phyloP scores from a whole-genome alignment of 2,329 filamentous ascomycete species.

The Hymenoscyphus occultus region DNA sequence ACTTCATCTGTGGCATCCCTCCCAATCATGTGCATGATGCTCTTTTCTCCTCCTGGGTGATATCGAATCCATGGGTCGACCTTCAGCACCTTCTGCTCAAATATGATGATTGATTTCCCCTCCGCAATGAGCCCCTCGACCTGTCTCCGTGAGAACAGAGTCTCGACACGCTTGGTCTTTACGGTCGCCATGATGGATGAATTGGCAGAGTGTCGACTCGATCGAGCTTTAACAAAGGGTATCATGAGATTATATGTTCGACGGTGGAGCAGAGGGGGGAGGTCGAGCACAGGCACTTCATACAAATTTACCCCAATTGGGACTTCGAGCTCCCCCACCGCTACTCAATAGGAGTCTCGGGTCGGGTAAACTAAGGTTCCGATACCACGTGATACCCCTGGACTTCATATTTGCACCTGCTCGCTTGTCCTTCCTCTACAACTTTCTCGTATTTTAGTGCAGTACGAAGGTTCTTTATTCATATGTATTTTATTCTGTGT shows the following conservation, averaged over 20 bases:
- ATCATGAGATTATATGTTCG: background rate
- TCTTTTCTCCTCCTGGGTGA: constrained; percentile 88
- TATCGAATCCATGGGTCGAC: constrained; percentile 85
- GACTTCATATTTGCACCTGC: too few species aligned
- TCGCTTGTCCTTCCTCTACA: too few species aligned
- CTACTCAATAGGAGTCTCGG: background rate
- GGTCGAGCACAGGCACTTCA: background rate
- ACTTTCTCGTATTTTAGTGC: too few species aligned
- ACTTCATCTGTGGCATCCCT: constrained; percentile 94
- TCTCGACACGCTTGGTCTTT: constrained; percentile 21
- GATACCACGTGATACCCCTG: too few species aligned
- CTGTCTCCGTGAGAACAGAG: constrained; percentile 57
- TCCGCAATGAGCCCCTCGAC: constrained; percentile 82
- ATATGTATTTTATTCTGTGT: too few species aligned
- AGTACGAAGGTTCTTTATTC: too few species aligned
- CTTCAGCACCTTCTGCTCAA: constrained; percentile 78
- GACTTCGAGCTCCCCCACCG: constrained; percentile 1
- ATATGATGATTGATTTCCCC: constrained; percentile 75
- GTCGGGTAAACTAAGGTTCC: too few species aligned
- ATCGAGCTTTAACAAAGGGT: background rate
- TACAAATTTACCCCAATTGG: background rate
- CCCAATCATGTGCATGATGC: constrained; percentile 90
- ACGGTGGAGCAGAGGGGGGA: background rate
- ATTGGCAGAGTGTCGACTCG: constrained; percentile 2
- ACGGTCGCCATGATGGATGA: constrained; percentile 13